Evolutionary conservation across 371 early-diverging fungal genomes (phyloP).

Genomic region (Saksenaea vasiformis): DNA sequence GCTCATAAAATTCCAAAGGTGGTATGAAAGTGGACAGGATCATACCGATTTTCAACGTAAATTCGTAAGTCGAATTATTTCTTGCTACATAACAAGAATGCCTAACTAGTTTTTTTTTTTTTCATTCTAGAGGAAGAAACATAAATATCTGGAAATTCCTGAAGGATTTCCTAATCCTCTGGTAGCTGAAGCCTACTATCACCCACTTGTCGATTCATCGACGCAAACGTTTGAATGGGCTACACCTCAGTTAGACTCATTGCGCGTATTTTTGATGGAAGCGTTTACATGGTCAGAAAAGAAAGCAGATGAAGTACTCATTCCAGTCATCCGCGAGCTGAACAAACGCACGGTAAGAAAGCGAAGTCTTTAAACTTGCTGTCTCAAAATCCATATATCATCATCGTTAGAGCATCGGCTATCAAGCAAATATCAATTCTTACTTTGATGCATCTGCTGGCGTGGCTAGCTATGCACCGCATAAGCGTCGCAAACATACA

Average conservation of each 20-base stretch:
- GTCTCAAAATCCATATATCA: background rate
- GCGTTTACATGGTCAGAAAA: constrained; percentile 52
- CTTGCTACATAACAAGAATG: constrained; percentile 12
- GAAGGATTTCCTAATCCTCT: constrained; percentile 77
- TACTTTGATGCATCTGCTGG: constrained; percentile 37
- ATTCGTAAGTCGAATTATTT: constrained; percentile 53
- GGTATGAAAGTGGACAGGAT: constrained; percentile 62
- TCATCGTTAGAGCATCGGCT: constrained; percentile 18
- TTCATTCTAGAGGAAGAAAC: constrained; percentile 49
- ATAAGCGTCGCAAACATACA: constrained; percentile 27
- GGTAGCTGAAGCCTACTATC: constrained; percentile 78
- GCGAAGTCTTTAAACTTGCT: background rate
- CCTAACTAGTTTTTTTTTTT: constrained; percentile 9
- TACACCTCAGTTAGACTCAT: constrained; percentile 75
- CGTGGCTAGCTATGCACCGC: constrained; percentile 17
- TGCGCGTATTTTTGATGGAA: constrained; percentile 60
- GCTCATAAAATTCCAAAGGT: constrained; percentile 57
- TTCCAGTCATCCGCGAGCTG: constrained; percentile 83
- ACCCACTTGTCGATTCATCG: constrained; percentile 79
- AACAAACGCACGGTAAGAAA: constrained; percentile 40
- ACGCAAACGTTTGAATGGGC: constrained; percentile 80
- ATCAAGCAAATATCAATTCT: constrained; percentile 48
- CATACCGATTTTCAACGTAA: constrained; percentile 53
- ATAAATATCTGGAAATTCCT: constrained; percentile 61
- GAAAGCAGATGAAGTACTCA: constrained; percentile 60